phyloP scores from a whole-genome alignment of 202 grass and related monocot species.

The Zizania palustris region DNA sequence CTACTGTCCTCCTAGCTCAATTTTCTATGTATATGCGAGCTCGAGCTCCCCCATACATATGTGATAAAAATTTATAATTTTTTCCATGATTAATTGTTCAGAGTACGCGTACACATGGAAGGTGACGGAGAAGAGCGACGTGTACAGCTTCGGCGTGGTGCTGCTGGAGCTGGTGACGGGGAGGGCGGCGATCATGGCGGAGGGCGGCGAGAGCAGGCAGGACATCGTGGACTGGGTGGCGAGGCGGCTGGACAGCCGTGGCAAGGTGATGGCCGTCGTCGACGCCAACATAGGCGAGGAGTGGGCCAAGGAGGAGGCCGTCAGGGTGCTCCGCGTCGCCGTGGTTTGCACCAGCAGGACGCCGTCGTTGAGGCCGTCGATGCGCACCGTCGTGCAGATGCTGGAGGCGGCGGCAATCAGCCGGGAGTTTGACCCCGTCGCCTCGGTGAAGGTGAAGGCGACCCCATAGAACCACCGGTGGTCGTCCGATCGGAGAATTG shows the following conservation, averaged over 20 bases:
- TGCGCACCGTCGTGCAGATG: slow-evolving; percentile 89
- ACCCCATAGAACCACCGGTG: neutral
- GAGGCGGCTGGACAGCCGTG: slow-evolving; percentile 49
- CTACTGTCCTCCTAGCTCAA: too few relatives aligned
- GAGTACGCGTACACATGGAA: slow-evolving; percentile 85
- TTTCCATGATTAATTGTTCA: neutral
- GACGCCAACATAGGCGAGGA: slow-evolving; percentile 50
- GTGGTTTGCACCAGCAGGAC: slow-evolving; percentile 61
- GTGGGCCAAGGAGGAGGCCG: slow-evolving; percentile 63
- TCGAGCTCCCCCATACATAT: too few relatives aligned
- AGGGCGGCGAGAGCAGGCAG: slow-evolving; percentile 37
- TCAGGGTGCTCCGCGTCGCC: slow-evolving; percentile 57
- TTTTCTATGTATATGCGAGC: too few relatives aligned
- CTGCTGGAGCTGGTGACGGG: slow-evolving; percentile 78
- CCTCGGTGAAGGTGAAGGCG: slow-evolving; percentile 29
- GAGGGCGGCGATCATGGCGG: slow-evolving; percentile 45
- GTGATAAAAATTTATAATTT: too few relatives aligned
- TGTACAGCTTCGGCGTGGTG: slow-evolving; percentile 92
- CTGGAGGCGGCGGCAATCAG: slow-evolving; percentile 60
- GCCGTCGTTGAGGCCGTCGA: slow-evolving; percentile 71
- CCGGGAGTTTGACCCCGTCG: neutral
- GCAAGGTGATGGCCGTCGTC: slow-evolving; percentile 45
- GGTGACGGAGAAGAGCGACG: slow-evolving; percentile 86
- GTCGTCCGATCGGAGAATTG: neutral
- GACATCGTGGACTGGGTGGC: slow-evolving; percentile 79